Base-by-base conservation (phyloP, 176 grass and related monocot species). In the Lolium perenne region DNA sequence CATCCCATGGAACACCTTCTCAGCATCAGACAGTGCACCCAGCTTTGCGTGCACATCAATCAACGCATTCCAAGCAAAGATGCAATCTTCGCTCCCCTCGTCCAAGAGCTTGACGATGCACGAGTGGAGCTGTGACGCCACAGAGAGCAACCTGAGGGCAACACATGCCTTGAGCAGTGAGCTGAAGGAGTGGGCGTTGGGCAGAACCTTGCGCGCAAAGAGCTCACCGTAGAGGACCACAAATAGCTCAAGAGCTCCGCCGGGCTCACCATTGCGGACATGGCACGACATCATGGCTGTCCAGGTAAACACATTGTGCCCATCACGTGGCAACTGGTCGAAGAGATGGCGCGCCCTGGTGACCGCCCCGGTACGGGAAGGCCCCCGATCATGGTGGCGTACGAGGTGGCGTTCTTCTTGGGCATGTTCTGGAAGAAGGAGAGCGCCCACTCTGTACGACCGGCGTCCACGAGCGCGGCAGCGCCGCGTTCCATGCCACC, bases 241-340 rank as follows among this genome's bases (percentile, higher is more conserved):
- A 20, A 90, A 92, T 29, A 90, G 88, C 29, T 69, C 58, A 4
- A 90, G 55, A 46, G 76, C 93, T 63, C 23, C 67, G 38, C 14
- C 48, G 3, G 79, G 76, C 60, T 92, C 88, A 7, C 74, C 53
- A 35, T 95, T 95, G 25, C 68, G 86, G 22, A 74, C 82, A 21
- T 86, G 82, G 75, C 90, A 90, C 6, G 88, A 90, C 48, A 95
- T 47, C 93, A 92, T 88, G 38, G 88, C 80, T 3, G 93, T 92
- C 90, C 86, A 95, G 3, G 71, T 80, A 76, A 88, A 92, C 71
- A 95, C 86, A 5, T 88, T 92, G 47, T 92, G 83, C 70, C 18
- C 38, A n/a, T 66, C 58, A 5, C 75, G 20, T 14, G 85, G 64
- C 38, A 90, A 13, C 62, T 86, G 84, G 38, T 90, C 85, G 43